These are phyloP conservation scores for Fusarium falciforme DNA, from an alignment of 2,329 filamentous ascomycete species.

Conservation along the genomic window DNA sequence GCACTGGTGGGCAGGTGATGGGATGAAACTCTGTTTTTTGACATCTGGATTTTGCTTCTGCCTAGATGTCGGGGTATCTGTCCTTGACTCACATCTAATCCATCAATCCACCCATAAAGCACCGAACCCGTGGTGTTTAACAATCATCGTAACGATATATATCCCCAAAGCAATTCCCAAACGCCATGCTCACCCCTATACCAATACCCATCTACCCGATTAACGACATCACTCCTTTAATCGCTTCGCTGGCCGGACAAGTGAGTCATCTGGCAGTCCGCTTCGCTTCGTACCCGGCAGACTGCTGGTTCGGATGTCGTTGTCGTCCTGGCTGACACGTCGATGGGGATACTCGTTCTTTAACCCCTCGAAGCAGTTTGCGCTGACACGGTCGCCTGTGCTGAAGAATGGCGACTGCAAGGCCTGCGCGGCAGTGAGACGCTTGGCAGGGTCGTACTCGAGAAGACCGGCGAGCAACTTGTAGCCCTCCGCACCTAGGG, in stretches of 20 bases:
- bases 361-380: conserved; percentile 91
- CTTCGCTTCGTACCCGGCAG: conserved; percentile 91
- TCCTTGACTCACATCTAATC: background rate
- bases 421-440: conserved; percentile 87
- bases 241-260: conserved; percentile 73
- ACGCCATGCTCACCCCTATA: conserved; percentile 27
- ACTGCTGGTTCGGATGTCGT: conserved; percentile 92
- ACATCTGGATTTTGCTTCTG: background rate
- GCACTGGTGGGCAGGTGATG: background rate
- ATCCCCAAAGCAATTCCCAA: conserved; percentile 7
- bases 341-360: conserved; percentile 91
- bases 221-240: conserved; percentile 62
- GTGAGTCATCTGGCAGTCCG: conserved; percentile 81
- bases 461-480: conserved; percentile 84
- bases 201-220: background rate
- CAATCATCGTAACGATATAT: background rate
- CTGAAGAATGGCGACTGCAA: conserved; percentile 92
- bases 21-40: background rate
- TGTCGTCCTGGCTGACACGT: conserved; percentile 92
- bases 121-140: background rate
- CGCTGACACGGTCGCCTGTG: conserved; percentile 76
- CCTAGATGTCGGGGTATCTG: conserved; percentile 35
- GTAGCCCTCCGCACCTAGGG: conserved; percentile 81
- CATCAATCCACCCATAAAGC: background rate
- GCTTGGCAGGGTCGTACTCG: conserved; percentile 91